phyloP scores from a whole-genome alignment of 768 basidiomycete genomes.

The Auriculariales sp. region DNA sequence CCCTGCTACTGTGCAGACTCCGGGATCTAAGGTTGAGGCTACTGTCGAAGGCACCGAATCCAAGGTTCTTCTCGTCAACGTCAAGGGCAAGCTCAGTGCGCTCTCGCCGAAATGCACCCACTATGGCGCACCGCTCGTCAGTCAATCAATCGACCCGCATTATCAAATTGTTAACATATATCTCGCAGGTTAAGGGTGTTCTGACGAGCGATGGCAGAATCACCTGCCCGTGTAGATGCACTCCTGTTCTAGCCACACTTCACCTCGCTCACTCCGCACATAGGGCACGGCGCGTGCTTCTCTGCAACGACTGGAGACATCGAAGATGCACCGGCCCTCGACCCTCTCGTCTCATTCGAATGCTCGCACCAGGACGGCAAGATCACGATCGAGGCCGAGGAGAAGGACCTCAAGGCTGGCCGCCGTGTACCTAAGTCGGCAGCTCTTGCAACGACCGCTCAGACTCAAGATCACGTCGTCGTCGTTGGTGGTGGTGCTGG shows the following conservation, averaged over 20 bases:
- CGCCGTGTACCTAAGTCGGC: slow-evolving; percentile 43
- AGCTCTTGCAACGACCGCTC: slow-evolving; percentile 29
- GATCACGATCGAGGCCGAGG: slow-evolving; percentile 63
- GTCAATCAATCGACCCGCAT: too few species aligned
- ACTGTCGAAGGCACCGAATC: background rate
- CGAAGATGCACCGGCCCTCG: slow-evolving; percentile 81
- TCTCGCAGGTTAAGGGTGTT: slow-evolving; percentile 67
- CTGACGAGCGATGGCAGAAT: slow-evolving; percentile 65
- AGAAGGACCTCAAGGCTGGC: slow-evolving; percentile 41
- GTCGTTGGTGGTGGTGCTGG: slow-evolving; percentile 81
- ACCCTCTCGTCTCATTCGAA: slow-evolving; percentile 67
- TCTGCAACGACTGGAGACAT: slow-evolving; percentile 75
- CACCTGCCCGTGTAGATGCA: slow-evolving; percentile 29
- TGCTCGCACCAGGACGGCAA: slow-evolving; percentile 51
- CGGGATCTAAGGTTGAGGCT: background rate
- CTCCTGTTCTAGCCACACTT: background rate
- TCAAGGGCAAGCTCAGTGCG: background rate
- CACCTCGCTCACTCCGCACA: background rate
- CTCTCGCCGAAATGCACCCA: slow-evolving; percentile 15
- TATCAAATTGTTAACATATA: too few species aligned
- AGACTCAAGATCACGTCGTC: slow-evolving; percentile 46
- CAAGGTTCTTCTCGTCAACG: background rate
- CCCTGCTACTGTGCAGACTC: background rate
- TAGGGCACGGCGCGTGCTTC: slow-evolving; percentile 84
- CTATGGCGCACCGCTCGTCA: slow-evolving; percentile 66